A percentile compares a stretch with the other conserved stretches of the same genome.
Conservation (phyloP, 345 rosid genomes). For the Lepidium sativum region DNA sequence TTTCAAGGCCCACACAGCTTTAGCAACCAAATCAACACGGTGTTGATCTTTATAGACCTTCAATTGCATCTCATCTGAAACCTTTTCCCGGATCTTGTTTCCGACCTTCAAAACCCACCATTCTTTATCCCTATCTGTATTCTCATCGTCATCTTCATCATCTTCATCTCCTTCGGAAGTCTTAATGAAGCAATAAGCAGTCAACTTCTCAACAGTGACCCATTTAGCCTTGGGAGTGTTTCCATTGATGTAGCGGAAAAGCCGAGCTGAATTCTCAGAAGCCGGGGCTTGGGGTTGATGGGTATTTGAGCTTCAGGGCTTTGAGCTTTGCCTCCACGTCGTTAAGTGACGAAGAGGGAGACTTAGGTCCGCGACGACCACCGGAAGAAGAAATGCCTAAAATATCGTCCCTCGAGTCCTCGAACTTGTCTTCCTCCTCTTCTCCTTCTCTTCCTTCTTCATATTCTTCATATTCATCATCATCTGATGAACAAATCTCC, state of each 20-base stretch:
- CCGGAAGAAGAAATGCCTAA: conserved; percentile 36
- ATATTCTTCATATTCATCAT: conserved; percentile 35
- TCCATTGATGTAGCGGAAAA: conserved; percentile 60
- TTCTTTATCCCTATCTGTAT: conserved; percentile 32
- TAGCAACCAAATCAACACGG: conserved; percentile 85
- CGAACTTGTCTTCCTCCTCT: conserved; percentile 38
- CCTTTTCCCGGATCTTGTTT: conserved; percentile 45
- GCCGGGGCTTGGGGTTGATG: conserved; percentile 31
- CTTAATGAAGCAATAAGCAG: conserved; percentile 51
- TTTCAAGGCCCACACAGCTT: conserved; percentile 90
- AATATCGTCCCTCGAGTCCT: conserved; percentile 44
- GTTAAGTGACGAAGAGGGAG: conserved; percentile 52
- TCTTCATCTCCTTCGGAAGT: conserved; percentile 31
- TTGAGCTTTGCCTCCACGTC: conserved; percentile 60
- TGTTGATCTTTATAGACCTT: conserved; percentile 68
- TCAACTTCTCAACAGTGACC: conserved; percentile 54
- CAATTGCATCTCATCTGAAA: conserved; percentile 57
- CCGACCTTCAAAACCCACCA: conserved; percentile 72
- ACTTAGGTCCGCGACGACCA: conserved; percentile 23
- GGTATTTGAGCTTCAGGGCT: conserved; percentile 60
- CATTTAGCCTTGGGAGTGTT: conserved; percentile 80
- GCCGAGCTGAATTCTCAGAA: conserved; percentile 41
- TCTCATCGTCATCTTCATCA: conserved; percentile 34
- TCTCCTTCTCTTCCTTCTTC: conserved; percentile 33
- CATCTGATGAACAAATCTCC: conserved; percentile 56